Conservation (phyloP, 2,329 filamentous ascomycete species). For the Botrytis medusae region DNA sequence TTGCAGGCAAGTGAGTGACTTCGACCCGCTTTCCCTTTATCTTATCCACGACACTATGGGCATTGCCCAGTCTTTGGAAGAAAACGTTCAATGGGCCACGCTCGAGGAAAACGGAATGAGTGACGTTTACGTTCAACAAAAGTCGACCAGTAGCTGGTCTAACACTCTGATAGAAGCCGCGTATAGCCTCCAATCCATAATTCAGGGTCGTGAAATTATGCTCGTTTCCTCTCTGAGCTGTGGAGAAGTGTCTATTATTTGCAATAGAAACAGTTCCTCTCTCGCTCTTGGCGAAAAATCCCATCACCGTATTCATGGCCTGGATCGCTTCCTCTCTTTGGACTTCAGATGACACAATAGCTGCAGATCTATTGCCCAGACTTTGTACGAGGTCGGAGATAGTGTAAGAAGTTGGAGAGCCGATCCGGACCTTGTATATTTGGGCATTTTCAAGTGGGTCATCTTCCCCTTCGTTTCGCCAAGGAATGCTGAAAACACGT, state of each 20-base stretch:
- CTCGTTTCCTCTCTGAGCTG: conserved; percentile 35
- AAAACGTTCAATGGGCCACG: conserved; percentile 44
- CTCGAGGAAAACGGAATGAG: conserved; percentile 58
- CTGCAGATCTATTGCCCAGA: conserved; percentile 23
- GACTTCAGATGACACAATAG: not conserved
- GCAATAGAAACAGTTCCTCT: conserved; percentile 47
- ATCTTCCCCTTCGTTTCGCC: conserved; percentile 35
- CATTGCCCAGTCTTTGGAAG: conserved; percentile 40
- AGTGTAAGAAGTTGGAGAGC: conserved; percentile 28
- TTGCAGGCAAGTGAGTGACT: conserved; percentile 42
- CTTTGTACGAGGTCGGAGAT: conserved; percentile 30
- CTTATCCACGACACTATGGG: conserved; percentile 30
- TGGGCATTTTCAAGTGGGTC: conserved; percentile 28
- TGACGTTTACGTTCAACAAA: conserved; percentile 63
- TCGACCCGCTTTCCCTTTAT: conserved; percentile 45
- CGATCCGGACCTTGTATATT: conserved; percentile 30
- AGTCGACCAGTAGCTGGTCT: conserved; percentile 58
- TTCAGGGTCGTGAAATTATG: conserved; percentile 43
- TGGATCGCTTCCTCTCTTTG: conserved; percentile 54
- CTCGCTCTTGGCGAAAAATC: conserved; percentile 45
- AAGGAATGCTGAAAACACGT: conserved; percentile 28
- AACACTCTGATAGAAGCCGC: conserved; percentile 63
- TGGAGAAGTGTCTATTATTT: conserved; percentile 52
- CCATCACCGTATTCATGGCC: conserved; percentile 58
- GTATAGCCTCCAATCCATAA: conserved; percentile 54